Percentiles rank a stretch among this genome's conserved stretches.
phyloP scores from a whole-genome alignment of 257 asterid species.

The Nicotiana tabacum region DNA sequence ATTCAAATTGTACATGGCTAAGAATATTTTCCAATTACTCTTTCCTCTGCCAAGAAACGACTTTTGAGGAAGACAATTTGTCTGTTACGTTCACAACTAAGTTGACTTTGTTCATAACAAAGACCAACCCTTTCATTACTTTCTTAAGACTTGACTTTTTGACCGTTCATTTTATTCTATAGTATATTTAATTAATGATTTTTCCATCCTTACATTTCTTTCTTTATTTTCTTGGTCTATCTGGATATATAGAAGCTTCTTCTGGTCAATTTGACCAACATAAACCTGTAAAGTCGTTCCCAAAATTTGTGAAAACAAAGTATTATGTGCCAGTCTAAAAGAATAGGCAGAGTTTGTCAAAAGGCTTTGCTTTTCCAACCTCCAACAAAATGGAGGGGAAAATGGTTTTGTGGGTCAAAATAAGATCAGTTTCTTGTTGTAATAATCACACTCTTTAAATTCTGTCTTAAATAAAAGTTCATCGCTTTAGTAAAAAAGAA shows the following conservation, averaged over 20 bases:
- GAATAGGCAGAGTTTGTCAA: background rate
- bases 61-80: too few species aligned
- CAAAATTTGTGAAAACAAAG: background rate
- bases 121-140: background rate
- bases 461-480: too few species aligned
- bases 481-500: too few species aligned
- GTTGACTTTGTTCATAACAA: background rate
- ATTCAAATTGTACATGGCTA: too few species aligned
- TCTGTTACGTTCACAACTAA: background rate
- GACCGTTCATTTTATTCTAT: background rate
- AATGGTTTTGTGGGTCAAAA: too few species aligned
- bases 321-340: background rate
- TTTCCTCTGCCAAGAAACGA: too few species aligned
- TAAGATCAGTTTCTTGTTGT: too few species aligned
- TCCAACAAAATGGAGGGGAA: too few species aligned
- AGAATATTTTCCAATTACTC: too few species aligned
- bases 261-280: constrained; percentile 3
- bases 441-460: too few species aligned
- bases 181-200: too few species aligned
- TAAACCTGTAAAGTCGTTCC: constrained; percentile 21
- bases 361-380: background rate
- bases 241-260: background rate
- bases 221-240: background rate
- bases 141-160: background rate
- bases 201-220: background rate